A percentile compares a stretch with the other conserved stretches of the same genome.
Conservation (phyloP, 202 grass and related monocot species). For the Sporobolus alterniflorus region DNA sequence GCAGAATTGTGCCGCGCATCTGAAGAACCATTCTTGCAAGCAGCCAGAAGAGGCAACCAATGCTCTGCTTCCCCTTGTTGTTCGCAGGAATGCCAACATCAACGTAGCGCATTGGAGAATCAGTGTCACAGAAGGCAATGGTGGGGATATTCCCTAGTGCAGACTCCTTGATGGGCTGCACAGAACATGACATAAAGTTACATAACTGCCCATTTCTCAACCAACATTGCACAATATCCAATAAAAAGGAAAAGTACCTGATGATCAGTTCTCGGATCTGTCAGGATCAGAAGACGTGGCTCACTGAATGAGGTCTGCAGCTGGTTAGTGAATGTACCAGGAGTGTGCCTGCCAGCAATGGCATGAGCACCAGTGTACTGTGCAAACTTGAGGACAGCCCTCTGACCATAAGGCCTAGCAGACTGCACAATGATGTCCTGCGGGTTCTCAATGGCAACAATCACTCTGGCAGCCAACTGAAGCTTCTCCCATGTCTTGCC, state of each 20-base stretch:
- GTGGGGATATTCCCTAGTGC: slow-evolving; percentile 89
- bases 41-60: slow-evolving; percentile 90
- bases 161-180: slow-evolving; percentile 91
- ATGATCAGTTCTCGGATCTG: slow-evolving; percentile 91
- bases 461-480: slow-evolving; percentile 84
- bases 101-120: slow-evolving; percentile 91
- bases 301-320: slow-evolving; percentile 89
- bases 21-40: slow-evolving; percentile 89
- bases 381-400: slow-evolving; percentile 93
- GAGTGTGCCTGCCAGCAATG: slow-evolving; percentile 95
- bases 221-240: too few relatives aligned
- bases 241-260: slow-evolving; percentile 45
- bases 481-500: slow-evolving; percentile 97
- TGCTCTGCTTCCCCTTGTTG: slow-evolving; percentile 91
- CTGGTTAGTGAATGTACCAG: slow-evolving; percentile 99
- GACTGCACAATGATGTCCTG: slow-evolving; percentile 98
- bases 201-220: too few relatives aligned
- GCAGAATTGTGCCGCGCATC: slow-evolving; percentile 85
- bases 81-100: slow-evolving; percentile 95
- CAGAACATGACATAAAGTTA: not conserved
- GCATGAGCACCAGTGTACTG: slow-evolving; percentile 96
- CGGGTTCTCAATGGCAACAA: slow-evolving; percentile 88
- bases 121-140: slow-evolving; percentile 95
- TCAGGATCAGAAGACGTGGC: slow-evolving; percentile 91
- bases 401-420: slow-evolving; percentile 93